A percentile compares a stretch with the other conserved stretches of the same genome.
Evolutionary conservation across 1,284 basidiomycete genomes (phyloP).

Genomic region (Vanrija humicola): DNA sequence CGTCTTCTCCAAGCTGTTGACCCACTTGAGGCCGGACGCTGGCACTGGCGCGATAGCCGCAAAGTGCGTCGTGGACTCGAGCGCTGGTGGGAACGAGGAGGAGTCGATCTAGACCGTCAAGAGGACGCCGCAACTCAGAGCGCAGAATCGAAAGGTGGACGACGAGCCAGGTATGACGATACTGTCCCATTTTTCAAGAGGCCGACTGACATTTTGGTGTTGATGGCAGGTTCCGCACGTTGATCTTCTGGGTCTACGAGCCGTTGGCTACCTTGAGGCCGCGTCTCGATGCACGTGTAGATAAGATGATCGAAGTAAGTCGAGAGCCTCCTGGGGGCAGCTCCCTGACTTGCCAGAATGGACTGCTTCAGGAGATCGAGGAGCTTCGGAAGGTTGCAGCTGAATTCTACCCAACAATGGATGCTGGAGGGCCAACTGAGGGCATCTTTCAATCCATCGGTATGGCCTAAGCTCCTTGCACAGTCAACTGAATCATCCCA

Average conservation of each 20-base stretch:
- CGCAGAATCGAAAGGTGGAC: slow-evolving; percentile 36
- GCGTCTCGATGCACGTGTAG: slow-evolving; percentile 74
- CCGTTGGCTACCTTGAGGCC: slow-evolving; percentile 61
- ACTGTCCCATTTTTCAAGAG: neutral
- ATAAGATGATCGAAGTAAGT: slow-evolving; percentile 79
- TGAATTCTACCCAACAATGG: slow-evolving; percentile 33
- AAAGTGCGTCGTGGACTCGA: slow-evolving; percentile 80
- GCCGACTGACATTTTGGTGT: neutral
- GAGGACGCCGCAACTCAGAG: slow-evolving; percentile 49
- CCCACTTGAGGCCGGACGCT: slow-evolving; percentile 68
- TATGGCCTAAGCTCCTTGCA: slow-evolving; percentile 35
- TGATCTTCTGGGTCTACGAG: slow-evolving; percentile 91
- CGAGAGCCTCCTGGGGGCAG: neutral
- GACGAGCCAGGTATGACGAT: slow-evolving; percentile 17
- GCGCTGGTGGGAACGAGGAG: slow-evolving; percentile 71
- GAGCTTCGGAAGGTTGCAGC: slow-evolving; percentile 50
- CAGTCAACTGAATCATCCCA: slow-evolving; percentile 35
- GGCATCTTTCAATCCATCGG: slow-evolving; percentile 97
- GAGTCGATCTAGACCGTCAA: slow-evolving; percentile 54
- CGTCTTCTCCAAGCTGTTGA: slow-evolving; percentile 68
- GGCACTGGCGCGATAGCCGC: slow-evolving; percentile 93
- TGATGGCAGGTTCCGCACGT: slow-evolving; percentile 63
- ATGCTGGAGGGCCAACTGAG: slow-evolving; percentile 41
- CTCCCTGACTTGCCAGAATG: slow-evolving; percentile 55
- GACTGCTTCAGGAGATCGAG: slow-evolving; percentile 77